These are phyloP conservation scores for Globisporangium megalacanthum DNA, from an alignment of 352 stramenopile genomes.

Conservation along the genomic window DNA sequence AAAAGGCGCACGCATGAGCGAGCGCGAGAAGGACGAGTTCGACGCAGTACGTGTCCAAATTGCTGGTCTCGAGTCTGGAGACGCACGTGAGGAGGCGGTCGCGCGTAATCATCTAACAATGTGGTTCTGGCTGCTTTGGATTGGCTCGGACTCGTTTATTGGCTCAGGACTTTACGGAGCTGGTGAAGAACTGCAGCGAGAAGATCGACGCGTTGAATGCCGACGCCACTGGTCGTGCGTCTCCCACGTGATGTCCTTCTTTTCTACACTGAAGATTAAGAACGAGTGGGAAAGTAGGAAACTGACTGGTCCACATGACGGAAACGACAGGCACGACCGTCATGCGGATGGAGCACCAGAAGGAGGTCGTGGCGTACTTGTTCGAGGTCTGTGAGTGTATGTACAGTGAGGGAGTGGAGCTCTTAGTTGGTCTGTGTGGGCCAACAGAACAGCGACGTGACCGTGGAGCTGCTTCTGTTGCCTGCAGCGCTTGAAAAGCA, in stretches of 20 bases:
- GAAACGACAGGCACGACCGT: background rate
- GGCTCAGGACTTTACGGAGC: slow-evolving; percentile 56
- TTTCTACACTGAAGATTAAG: too few relatives aligned
- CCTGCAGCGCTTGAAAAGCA: slow-evolving; percentile 53
- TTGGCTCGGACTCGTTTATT: too few relatives aligned
- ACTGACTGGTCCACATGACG: background rate
- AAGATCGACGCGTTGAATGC: slow-evolving; percentile 56
- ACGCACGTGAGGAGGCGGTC: too few relatives aligned
- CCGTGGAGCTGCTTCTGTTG: background rate
- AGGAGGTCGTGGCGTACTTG: slow-evolving; percentile 69
- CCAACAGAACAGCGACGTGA: background rate
- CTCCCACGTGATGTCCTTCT: background rate
- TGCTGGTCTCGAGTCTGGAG: too few relatives aligned
- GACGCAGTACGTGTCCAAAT: slow-evolving; percentile 34
- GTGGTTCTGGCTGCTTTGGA: too few relatives aligned
- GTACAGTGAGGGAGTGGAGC: too few relatives aligned
- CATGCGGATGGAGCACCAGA: slow-evolving; percentile 41
- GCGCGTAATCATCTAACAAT: too few relatives aligned
- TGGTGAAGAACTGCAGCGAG: slow-evolving; percentile 61
- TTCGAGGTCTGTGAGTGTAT: slow-evolving; percentile 36
- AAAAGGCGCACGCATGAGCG: slow-evolving; percentile 57
- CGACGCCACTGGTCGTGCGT: slow-evolving; percentile 16
- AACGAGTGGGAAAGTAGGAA: too few relatives aligned
- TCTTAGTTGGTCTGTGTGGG: too few relatives aligned
- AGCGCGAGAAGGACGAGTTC: slow-evolving; percentile 73